Evolutionary conservation across 2,329 filamentous ascomycete genomes (phyloP).

Genomic region (Fusarium musae): DNA sequence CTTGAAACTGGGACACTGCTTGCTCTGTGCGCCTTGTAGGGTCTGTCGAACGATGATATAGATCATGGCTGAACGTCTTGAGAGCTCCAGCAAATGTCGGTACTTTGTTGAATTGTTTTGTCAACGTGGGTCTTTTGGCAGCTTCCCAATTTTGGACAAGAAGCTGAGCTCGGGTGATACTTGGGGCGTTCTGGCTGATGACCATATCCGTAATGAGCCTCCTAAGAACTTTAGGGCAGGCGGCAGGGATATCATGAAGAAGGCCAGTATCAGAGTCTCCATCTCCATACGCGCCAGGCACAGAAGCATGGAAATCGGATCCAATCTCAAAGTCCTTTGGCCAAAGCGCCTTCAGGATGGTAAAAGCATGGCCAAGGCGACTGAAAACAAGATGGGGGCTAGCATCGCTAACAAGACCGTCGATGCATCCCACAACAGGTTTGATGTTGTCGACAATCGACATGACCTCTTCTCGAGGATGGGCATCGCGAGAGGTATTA

Average conservation of each 20-base stretch:
- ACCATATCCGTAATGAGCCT: neutral
- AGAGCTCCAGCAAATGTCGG: neutral
- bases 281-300: neutral
- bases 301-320: neutral
- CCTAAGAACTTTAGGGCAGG: neutral
- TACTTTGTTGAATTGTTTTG: neutral
- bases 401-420: neutral
- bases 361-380: neutral
- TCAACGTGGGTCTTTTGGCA: neutral
- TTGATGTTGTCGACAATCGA: neutral
- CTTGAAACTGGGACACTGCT: neutral
- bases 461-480: neutral
- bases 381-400: neutral
- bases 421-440: neutral
- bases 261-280: neutral
- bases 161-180: neutral
- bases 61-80: neutral
- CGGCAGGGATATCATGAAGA: neutral
- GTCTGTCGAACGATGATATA: slow-evolving; percentile 1
- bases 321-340: neutral
- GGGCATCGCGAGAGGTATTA: neutral
- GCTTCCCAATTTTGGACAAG: neutral
- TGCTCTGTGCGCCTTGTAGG: neutral
- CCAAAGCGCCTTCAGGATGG: neutral
- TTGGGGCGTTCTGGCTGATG: neutral